These are phyloP conservation scores for Xanthoceras sorbifolium DNA, from an alignment of 345 rosid genomes.

Conservation along the genomic window DNA sequence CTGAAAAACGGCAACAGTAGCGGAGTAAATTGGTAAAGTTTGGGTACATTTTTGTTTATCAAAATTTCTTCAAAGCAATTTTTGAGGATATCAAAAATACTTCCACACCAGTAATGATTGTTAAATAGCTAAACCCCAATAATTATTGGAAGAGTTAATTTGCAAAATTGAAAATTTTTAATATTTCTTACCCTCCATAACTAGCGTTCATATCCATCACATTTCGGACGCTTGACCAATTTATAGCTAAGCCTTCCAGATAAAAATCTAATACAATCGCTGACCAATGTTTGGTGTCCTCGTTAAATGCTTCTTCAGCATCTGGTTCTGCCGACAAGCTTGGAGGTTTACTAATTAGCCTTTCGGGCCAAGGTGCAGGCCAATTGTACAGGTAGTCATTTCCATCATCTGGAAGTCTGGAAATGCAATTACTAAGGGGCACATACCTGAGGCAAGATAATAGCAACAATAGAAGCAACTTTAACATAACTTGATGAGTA, in stretches of 20 bases:
- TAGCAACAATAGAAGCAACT: conserved; percentile 4
- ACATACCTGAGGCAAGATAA: conserved; percentile 58
- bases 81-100: no score
- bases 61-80: no score
- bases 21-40: not conserved
- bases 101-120: no score
- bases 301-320: conserved; percentile 37
- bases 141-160: no score
- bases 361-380: conserved; percentile 83
- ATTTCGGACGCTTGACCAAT: conserved; percentile 70
- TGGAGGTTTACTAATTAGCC: conserved; percentile 61
- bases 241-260: conserved; percentile 54
- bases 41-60: no score
- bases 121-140: no score
- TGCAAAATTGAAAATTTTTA: no score
- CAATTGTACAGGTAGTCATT: conserved; percentile 41
- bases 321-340: conserved; percentile 44
- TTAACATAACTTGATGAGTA: not conserved
- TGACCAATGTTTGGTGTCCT: conserved; percentile 78
- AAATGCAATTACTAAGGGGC: conserved; percentile 63
- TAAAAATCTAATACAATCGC: conserved; percentile 66
- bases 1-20: conserved; percentile 35
- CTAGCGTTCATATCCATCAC: conserved; percentile 97
- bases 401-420: conserved; percentile 63
- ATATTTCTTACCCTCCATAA: conserved; percentile 74